Base-by-base conservation (phyloP, 768 basidiomycete genomes). In the Gloeostereum incarnatum region DNA sequence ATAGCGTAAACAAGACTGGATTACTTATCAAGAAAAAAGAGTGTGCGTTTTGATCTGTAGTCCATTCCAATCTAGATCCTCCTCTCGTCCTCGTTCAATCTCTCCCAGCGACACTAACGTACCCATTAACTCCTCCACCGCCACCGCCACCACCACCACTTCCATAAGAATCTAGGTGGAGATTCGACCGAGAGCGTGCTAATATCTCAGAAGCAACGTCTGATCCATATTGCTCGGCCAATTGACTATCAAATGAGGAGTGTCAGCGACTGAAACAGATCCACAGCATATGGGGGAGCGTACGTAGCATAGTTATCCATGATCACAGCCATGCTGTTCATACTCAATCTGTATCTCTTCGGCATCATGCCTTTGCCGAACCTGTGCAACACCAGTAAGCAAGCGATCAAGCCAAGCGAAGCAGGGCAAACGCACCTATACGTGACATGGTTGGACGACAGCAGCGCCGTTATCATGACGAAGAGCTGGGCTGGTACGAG, bases 341-440 rank as follows among this genome's bases (percentile, higher is more conserved):
- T 61, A 59, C 77, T 78, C 31, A 89, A 65, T 24, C 84, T 66
- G 57, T 90, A 89, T 10, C 80, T 75, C 65, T 85, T 83, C 41
- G 85, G 86, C 69, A 81, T 86, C 76, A 88, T 78, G 42, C 87
- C 86, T 63, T 88, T 89, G 7, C 85, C 85, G 55, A 89, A 89
- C 36, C 86, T 69, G n/a, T n/a, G n/a, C n/a, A n/a, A n/a, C n/a
- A n/a, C n/a, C n/a, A n/a, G n/a, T n/a, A n/a, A n/a, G n/a, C n/a
- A n/a, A n/a, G n/a, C n/a, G n/a, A n/a, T n/a, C n/a, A n/a, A n/a
- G n/a, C n/a, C n/a, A n/a, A n/a, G n/a, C n/a, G n/a, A n/a, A n/a
- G n/a, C n/a, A n/a, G n/a, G n/a, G n/a, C n/a, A n/a, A n/a, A n/a
- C n/a, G n/a, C n/a, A n/a, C n/a, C n/a, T n/a, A 54, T 87, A 88